Evolutionary conservation across 495 filamentous ascomycete genomes (phyloP), one percentile per base, ranked within the genome.

Genomic region (Neurospora cerealis): DNA sequence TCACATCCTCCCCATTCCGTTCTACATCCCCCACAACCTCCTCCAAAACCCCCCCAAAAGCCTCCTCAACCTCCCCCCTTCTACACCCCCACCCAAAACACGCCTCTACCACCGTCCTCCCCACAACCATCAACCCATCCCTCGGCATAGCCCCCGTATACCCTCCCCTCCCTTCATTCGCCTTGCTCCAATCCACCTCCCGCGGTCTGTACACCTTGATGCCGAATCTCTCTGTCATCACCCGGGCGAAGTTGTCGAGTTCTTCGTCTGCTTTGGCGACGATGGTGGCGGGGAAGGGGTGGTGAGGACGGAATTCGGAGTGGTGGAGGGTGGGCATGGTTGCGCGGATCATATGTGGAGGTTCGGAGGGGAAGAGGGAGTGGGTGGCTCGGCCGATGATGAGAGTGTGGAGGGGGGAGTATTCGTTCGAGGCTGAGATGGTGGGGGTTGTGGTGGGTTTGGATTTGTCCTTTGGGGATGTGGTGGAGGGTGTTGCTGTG

Each of bases 111-210:
- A 72, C n/a, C 13, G 42, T 72, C 17, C 17, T 72, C 37, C 70
- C 70, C 42, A 72, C 42, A 15, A 62, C 42, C 70, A 72, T 72
- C 39, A 72, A 32, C 5, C 70, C 39, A 46, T 72, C 70, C n/a
- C 70, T 28, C 42, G 70, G 70, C 70, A 72, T 72, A 1, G 70
- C 70, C 4, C 70, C 70, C 1, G 70, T 72, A 17, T 72, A 72
- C 19, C 70, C 70, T 0, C 70, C 42, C 15, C 10, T 62, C 0
- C 54, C 54, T 4, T 2, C 28, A 66, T 66, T 66, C 2, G 28
- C 41, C 32, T 60, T 13, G 7, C 0, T 1, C 70, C 70, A 72
- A 24, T 66, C 19, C 1, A 72, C 70, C 17, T 37, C 10, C 0
- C 4, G 0, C 19, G 70, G 42, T 36, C 70, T 28, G 41, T 72